Percentiles rank a stretch among this genome's conserved stretches.
These are phyloP conservation scores for Fusarium luffae DNA, from an alignment of 2,329 filamentous ascomycete species.

Conservation along the genomic window DNA sequence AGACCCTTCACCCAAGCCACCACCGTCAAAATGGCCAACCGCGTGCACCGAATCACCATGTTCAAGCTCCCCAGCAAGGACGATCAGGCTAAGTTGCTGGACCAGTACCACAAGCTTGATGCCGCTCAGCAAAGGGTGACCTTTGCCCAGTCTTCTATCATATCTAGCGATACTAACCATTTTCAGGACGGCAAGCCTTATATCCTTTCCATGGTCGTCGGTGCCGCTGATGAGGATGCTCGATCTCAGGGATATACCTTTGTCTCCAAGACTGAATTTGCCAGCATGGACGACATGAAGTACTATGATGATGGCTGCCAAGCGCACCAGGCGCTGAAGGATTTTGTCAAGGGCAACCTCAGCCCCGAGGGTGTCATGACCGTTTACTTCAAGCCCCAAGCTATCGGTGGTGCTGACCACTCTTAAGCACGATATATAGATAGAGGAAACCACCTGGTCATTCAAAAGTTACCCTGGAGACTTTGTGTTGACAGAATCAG, in stretches of 20 bases:
- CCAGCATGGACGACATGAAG: conserved; percentile 73
- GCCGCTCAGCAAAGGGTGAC: conserved; percentile 57
- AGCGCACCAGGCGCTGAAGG: conserved; percentile 58
- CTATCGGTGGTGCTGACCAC: conserved; percentile 43
- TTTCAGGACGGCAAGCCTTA: conserved; percentile 77
- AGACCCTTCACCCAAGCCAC: conserved; percentile 11
- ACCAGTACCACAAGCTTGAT: conserved; percentile 57
- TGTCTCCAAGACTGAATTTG: conserved; percentile 71
- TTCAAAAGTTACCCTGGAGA: not conserved
- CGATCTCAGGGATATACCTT: conserved; percentile 74
- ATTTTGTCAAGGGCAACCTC: conserved; percentile 46
- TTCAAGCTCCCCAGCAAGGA: conserved; percentile 63
- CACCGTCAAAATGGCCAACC: conserved; percentile 53
- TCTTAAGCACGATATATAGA: not conserved
- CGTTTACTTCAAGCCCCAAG: conserved; percentile 54
- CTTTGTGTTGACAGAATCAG: not conserved
- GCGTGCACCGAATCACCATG: conserved; percentile 62
- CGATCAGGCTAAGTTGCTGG: conserved; percentile 57
- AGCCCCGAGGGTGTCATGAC: conserved; percentile 53
- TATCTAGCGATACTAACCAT: not conserved
- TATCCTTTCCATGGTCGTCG: conserved; percentile 68
- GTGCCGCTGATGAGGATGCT: conserved; percentile 65
- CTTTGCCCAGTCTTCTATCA: not conserved
- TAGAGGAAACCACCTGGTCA: not conserved
- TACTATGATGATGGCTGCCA: conserved; percentile 71